phyloP scores from a whole-genome alignment of 805 yeast genomes.

The Lachancea thermotolerans region DNA sequence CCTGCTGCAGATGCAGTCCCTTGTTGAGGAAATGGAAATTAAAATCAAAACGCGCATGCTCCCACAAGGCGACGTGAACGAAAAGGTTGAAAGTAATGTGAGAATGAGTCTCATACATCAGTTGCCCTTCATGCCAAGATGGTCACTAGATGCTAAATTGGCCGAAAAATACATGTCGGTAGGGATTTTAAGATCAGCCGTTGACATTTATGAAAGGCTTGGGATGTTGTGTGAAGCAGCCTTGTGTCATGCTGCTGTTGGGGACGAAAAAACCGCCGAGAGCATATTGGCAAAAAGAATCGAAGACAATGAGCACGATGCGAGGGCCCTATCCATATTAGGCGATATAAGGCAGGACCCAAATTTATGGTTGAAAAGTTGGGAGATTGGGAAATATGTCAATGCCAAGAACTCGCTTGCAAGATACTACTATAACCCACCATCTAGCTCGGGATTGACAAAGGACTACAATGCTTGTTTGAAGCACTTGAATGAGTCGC shows the following conservation, averaged over 20 bases:
- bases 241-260: conserved; percentile 81
- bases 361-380: conserved; percentile 69
- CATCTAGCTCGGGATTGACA: conserved; percentile 43
- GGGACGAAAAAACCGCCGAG: conserved; percentile 62
- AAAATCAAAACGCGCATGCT: conserved; percentile 50
- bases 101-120: conserved; percentile 67
- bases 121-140: conserved; percentile 71
- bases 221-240: conserved; percentile 78
- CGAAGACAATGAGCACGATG: conserved; percentile 57
- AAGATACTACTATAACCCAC: conserved; percentile 62
- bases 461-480: conserved; percentile 51
- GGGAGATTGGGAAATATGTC: conserved; percentile 79
- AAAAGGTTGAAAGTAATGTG: conserved; percentile 35
- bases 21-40: conserved; percentile 81
- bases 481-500: conserved; percentile 65
- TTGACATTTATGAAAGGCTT: conserved; percentile 79
- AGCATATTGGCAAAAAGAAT: conserved; percentile 50
- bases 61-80: conserved; percentile 36
- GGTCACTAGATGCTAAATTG: conserved; percentile 74
- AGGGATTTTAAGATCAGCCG: conserved; percentile 80
- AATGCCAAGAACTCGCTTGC: conserved; percentile 83
- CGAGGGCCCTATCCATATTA: conserved; percentile 72
- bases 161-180: conserved; percentile 84
- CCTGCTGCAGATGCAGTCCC: conserved; percentile 81
- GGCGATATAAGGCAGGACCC: conserved; percentile 86